A percentile compares a stretch with the other conserved stretches of the same genome.
phyloP scores from a whole-genome alignment of 495 filamentous ascomycete genomes.

The Trichodelitschia bisporula region DNA sequence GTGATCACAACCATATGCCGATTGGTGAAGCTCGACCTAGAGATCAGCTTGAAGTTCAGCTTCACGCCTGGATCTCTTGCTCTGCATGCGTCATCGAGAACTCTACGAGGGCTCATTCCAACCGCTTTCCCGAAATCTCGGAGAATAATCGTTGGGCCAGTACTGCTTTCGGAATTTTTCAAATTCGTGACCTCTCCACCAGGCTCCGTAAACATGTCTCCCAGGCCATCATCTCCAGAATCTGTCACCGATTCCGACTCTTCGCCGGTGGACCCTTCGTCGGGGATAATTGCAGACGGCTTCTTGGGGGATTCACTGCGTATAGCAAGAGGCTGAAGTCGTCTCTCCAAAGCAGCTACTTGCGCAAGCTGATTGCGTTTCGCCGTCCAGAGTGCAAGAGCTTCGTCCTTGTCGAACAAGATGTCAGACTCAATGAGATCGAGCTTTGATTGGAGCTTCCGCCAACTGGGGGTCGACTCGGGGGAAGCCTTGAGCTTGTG shows the following conservation, averaged over 20 bases:
- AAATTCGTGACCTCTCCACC: conserved; percentile 20
- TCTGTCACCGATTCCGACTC: conserved; percentile 14
- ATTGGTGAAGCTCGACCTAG: conserved; percentile 44
- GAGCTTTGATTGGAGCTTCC: conserved; percentile 43
- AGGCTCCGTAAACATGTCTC: conserved; percentile 28
- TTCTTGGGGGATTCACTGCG: neutral
- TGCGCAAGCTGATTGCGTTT: conserved; percentile 41
- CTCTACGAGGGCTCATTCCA: conserved; percentile 41
- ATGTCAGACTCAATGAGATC: conserved; percentile 60
- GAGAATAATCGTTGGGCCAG: conserved; percentile 23
- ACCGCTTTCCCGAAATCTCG: conserved; percentile 66
- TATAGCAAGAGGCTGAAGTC: conserved; percentile 6
- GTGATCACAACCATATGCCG: conserved; percentile 45
- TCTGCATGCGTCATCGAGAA: conserved; percentile 70
- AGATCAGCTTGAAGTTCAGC: conserved; percentile 40
- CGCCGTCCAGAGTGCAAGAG: conserved; percentile 46
- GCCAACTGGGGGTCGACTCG: conserved; percentile 24
- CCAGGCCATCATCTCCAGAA: conserved; percentile 21
- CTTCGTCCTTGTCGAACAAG: conserved; percentile 57
- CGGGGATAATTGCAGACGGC: conserved; percentile 23
- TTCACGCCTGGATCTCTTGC: conserved; percentile 46
- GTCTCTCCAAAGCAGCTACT: conserved; percentile 19
- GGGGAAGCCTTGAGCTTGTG: conserved; percentile 2
- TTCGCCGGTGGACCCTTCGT: conserved; percentile 21
- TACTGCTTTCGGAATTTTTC: neutral